Evolutionary conservation across 2,329 filamentous ascomycete genomes (phyloP), one percentile per base, ranked within the genome.

Genomic region (Aureobasidium musti): DNA sequence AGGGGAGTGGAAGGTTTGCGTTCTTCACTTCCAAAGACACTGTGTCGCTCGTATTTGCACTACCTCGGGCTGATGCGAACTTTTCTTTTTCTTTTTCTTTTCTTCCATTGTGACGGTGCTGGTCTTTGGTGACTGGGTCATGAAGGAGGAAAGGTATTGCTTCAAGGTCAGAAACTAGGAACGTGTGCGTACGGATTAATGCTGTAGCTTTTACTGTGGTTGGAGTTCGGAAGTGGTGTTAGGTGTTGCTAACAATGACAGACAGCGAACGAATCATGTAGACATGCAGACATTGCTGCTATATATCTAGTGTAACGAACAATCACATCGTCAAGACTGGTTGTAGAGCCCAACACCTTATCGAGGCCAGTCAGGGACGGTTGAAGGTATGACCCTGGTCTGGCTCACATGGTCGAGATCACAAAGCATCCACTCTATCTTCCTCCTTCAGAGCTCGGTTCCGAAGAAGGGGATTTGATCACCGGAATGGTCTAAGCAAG

Each of bases 61-160:
- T 50, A 50, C 47, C 47, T 50, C 47, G 47, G 26, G 47, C 47
- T 30, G 47, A 50, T 50, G 47, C 47, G 47, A 50, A 52, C 35
- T 39, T 39, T 23, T 23, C 21, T 49, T 23, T 21, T 47, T 23
- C n/a, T 21, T 47, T 49, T 47, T 13, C 10, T 23, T 47, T 23
- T 49, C 23, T 23, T 23, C 23, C 45, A 26, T 49, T 13, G 45
- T 23, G 45, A 49, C 26, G 45, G 4, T 26, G 45, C 49, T 52
- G 49, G 49, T 52, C 21, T 33, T 11, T n/a, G 10, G 10, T 6
- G 26, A 19, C 49, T 52, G 49, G 49, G 49, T 52, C 49, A 14
- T 17, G 49, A 26, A 26, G 45, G 23, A 23, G 45, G 45, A 19
- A 39, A 35, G 5, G 35, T 17, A 2, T 39, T 13, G 35, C 2